A percentile compares a stretch with the other conserved stretches of the same genome.
phyloP scores from a whole-genome alignment of 306 rosid genomes.

The Fragaria ananassa region DNA sequence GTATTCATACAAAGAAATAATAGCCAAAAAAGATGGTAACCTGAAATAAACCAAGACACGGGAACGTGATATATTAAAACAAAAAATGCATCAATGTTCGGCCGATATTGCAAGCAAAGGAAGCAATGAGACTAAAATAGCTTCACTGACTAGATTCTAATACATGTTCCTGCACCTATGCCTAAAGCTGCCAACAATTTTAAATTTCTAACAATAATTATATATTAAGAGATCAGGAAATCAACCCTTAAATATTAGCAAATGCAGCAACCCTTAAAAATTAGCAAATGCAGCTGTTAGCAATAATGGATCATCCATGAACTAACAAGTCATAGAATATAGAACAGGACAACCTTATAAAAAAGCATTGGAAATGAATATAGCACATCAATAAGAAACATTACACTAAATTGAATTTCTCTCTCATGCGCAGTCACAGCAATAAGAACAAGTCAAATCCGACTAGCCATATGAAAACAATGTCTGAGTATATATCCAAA shows the following conservation, averaged over 20 bases:
- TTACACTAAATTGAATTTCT: background rate
- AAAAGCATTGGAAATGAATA: background rate
- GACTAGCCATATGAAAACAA: background rate
- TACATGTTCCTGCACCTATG: background rate
- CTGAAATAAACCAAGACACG: background rate
- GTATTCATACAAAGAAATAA: background rate
- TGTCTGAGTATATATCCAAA: background rate
- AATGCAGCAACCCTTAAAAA: background rate
- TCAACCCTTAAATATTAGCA: background rate
- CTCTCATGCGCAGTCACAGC: background rate
- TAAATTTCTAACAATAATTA: background rate
- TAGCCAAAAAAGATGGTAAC: background rate
- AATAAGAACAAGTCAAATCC: background rate
- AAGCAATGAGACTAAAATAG: background rate
- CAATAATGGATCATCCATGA: background rate
- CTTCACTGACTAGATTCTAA: background rate
- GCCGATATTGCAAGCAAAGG: background rate
- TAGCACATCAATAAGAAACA: background rate
- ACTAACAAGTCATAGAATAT: background rate
- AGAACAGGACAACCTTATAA: background rate
- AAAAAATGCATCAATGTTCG: background rate
- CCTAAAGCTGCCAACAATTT: background rate
- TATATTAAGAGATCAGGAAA: background rate
- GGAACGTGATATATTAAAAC: background rate
- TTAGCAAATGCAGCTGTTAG: background rate